Base-by-base conservation (phyloP, 2,329 filamentous ascomycete genomes). In the Venturiaceae sp. region DNA sequence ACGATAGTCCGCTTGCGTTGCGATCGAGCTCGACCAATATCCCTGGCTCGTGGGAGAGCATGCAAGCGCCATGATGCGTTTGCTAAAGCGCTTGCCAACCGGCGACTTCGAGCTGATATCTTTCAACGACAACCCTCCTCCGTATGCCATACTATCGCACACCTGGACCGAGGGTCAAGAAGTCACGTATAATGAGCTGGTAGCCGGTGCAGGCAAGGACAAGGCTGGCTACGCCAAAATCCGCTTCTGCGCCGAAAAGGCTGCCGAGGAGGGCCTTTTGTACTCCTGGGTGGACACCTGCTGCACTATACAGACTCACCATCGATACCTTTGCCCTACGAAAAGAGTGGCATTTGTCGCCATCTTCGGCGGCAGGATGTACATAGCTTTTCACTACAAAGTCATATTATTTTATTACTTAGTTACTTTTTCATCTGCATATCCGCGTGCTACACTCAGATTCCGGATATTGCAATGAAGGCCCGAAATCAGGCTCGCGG, bases 61-160 rank as follows among this genome's bases (percentile, higher is more conserved):
- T 58, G 55, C 28, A 21, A 30, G 8, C 44, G 57, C 39, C 60
- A 44, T 28, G 57, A 66, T 66, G 63, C 64, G 63, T 30, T 62
- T 64, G 26, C 59, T 64, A 26, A 55, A 63, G 59, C 58, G 58
- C 55, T 41, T 55, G 52, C 53, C 60, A 52, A 53, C 54, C 55
- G 58, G 59, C 62, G 58, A 58, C 53, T 64, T 64, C 53, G 44
- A 61, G 46, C 60, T 65, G 39, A 52, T 60, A 9, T 60, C 59
- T 57, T 61, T 63, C 61, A 55, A 41, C 30, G 32, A 54, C 41
- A 30, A 32, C 28, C 3, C 59, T 28, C 55, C 55, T 9, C 8
- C 44, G 19, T 65, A 65, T 37, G 64, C 64, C 7, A 64, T 65
- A n/a, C 61, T 65, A 19, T 66, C 64, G 1, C 65, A 66, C 57